Conservation (phyloP, 148 eudicot genomes). For the Nepenthes mirabilis region DNA sequence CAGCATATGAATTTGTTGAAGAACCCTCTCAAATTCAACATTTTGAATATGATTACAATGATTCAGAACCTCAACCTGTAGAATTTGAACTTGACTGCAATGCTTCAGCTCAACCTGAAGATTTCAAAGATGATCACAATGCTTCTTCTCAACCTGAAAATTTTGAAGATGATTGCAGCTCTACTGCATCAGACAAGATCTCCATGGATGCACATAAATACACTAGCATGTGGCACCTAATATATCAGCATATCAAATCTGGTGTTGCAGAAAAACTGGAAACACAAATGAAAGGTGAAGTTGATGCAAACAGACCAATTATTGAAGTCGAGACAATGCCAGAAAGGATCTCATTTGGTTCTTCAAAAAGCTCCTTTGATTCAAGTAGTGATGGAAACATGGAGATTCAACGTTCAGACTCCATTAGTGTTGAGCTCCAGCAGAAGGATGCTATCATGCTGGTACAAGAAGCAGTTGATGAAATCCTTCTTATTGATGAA, state of each 20-base stretch:
- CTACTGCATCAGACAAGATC: not conserved
- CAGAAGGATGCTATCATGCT: conserved; percentile 59
- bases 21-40: conserved; percentile 3
- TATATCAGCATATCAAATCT: conserved; percentile 61
- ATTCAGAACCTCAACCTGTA: not conserved
- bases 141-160: conserved; percentile 2
- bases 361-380: conserved; percentile 3
- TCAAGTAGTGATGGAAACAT: conserved; percentile 10
- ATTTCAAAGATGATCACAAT: not conserved
- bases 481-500: conserved; percentile 45
- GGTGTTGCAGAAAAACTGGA: conserved; percentile 30
- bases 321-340: conserved; percentile 6
- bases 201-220: conserved; percentile 24
- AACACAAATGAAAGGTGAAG: conserved; percentile 4
- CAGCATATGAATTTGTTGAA: not conserved
- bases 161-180: conserved; percentile 7
- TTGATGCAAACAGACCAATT: conserved; percentile 13
- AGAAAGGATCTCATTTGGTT: conserved; percentile 5
- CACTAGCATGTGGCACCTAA: conserved; percentile 59
- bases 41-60: conserved; percentile 3
- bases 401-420: conserved; percentile 17
- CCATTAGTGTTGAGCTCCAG: conserved; percentile 21
- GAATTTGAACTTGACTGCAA: not conserved
- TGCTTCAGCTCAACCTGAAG: not conserved
- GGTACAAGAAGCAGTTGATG: conserved; percentile 62